A percentile compares a stretch with the other conserved stretches of the same genome.
Evolutionary conservation across 441 rosid genomes (phyloP).

Genomic region (Capsella rubella): DNA sequence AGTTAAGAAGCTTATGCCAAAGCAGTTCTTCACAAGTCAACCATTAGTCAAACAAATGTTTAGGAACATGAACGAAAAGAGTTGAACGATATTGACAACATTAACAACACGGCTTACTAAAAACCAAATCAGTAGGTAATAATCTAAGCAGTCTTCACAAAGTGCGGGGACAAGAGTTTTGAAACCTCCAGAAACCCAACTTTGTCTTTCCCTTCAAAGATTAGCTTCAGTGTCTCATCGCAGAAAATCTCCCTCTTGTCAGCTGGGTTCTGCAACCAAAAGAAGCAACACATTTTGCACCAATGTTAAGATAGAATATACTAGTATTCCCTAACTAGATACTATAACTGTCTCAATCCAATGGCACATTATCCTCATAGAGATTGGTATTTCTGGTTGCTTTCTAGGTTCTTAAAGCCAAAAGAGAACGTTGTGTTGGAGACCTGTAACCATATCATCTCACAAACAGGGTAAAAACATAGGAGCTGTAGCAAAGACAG

Average conservation of each 20-base stretch:
- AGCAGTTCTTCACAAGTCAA: slow-evolving; percentile 20
- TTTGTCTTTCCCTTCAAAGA: slow-evolving; percentile 68
- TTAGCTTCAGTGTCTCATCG: slow-evolving; percentile 70
- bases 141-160: slow-evolving; percentile 51
- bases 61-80: background rate
- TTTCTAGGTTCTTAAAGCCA: background rate
- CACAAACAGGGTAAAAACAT: too few relatives aligned
- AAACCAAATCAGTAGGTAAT: slow-evolving; percentile 4
- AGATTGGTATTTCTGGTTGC: background rate
- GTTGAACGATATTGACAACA: slow-evolving; percentile 23
- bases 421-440: background rate
- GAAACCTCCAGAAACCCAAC: slow-evolving; percentile 70
- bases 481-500: too few relatives aligned
- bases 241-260: slow-evolving; percentile 71
- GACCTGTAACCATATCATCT: slow-evolving; percentile 28
- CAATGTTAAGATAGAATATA: background rate
- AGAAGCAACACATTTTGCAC: background rate
- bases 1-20: background rate
- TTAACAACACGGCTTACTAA: background rate
- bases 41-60: slow-evolving; percentile 25
- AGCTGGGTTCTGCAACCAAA: slow-evolving; percentile 61
- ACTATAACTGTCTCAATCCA: background rate
- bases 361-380: background rate
- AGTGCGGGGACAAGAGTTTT: slow-evolving; percentile 63
- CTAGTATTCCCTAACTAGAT: background rate